Percentiles rank a stretch among this genome's conserved stretches.
Conservation (phyloP, 1,139 yeast species). For the Magnusiomyces paraingens region DNA sequence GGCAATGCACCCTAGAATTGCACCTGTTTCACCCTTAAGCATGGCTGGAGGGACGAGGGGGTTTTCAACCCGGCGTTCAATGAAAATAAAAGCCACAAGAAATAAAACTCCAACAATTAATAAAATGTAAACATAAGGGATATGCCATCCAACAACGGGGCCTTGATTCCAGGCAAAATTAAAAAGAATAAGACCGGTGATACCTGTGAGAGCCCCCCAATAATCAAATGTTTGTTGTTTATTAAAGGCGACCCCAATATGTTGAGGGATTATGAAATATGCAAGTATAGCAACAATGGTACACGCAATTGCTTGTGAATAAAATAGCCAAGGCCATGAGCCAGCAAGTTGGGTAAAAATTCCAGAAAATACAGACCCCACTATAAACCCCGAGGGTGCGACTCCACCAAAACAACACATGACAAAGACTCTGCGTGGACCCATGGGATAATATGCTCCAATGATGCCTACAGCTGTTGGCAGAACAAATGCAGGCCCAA, state of each 20-base stretch:
- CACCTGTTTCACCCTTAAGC: conserved; percentile 39
- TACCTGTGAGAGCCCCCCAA: conserved; percentile 43
- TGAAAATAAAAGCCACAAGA: conserved; percentile 35
- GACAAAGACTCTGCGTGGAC: conserved; percentile 37
- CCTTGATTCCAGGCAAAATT: conserved; percentile 59
- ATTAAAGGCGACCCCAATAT: conserved; percentile 26
- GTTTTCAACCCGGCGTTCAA: conserved; percentile 36
- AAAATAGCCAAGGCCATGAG: conserved; percentile 57
- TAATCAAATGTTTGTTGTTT: conserved; percentile 38
- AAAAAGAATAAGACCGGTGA: conserved; percentile 44
- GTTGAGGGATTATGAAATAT: conserved; percentile 40
- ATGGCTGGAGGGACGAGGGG: conserved; percentile 46
- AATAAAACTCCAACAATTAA: conserved; percentile 43
- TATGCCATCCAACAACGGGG: conserved; percentile 52
- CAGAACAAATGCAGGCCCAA: conserved; percentile 51
- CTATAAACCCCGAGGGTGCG: conserved; percentile 52
- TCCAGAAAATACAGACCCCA: conserved; percentile 46
- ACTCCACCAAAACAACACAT: conserved; percentile 51
- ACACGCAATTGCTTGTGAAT: conserved; percentile 41
- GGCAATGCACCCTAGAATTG: conserved; percentile 45
- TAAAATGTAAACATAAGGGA: conserved; percentile 44
- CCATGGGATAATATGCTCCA: conserved; percentile 46
- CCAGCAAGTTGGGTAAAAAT: conserved; percentile 37
- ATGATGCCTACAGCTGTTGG: conserved; percentile 54
- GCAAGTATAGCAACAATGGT: conserved; percentile 32